Base-by-base conservation (phyloP, 306 rosid genomes). In the Spatholobus suberectus region DNA sequence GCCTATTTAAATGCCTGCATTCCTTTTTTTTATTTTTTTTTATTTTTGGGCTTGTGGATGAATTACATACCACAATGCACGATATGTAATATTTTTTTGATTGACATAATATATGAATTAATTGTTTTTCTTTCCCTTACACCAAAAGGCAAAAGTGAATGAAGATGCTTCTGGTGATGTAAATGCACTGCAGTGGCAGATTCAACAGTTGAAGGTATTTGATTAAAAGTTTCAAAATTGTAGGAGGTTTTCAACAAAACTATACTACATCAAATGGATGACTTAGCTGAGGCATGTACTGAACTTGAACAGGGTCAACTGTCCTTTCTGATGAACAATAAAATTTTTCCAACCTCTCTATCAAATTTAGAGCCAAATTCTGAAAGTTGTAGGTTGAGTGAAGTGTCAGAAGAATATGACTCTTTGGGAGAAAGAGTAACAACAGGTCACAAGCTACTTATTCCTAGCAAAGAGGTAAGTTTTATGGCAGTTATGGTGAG, bases 121-220 rank as follows among this genome's bases (percentile, higher is more conserved):
- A 75, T 70, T 82, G 78, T 77, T 80, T 63, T 44, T 71, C 43
- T 65, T 71, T 51, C 68, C 38, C 81, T 52, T 46, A 6, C 34
- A 35, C 66, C 34, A 61, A 63, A 74, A 96, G 98, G 99, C 98
- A 44, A 93, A 93, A 90, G 98, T 95, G 87, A 96, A 93, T 26
- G 98, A 93, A 89, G 97, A 92, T 84, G 94, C 98, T 83, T 96
- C 97, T 27, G 98, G 98, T 51, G 98, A 93, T 83, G 84, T 85
- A 84, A 90, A 85, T 75, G 96, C 96, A 75, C 91, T 93, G 83
- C 99, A 93, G 79, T 87, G 90, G 86, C 97, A 95, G 86, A 92
- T 96, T 84, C 91, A 92, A 81, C 94, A 92, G 81, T 81, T 93
- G 76, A 96, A 96, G 99, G 99, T 92, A 86, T 57, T 44, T 75